Evolutionary conservation across 495 filamentous ascomycete species (phyloP), one percentile per base, ranked within the genome.

Genomic region (Achaetomiella virescens): DNA sequence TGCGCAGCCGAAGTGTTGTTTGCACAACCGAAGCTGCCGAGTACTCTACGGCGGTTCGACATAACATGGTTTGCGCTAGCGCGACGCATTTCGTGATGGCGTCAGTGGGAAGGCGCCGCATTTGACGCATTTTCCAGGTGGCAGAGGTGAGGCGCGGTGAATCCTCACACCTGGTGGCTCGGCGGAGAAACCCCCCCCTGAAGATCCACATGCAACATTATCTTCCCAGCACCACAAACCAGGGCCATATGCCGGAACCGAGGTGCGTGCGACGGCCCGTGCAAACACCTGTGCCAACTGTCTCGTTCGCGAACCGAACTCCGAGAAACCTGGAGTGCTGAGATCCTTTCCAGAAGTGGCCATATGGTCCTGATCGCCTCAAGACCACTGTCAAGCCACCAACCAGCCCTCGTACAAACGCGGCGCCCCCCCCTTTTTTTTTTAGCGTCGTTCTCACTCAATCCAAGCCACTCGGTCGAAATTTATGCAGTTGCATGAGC

Each of bases 61-160:
- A 18, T 2, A 8, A 47, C 27, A 33, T 31, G 10, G n/a, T 6
- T 12, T 27, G 6, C 44, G 44, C 44, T 27, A 27, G 42, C 14
- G 21, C 27, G 14, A 12, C 21, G 22, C 6, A 15, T 27, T 15
- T 11, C 42, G 42, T 27, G 42, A 33, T 33, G 20, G n/a, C 18
- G 7, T 56, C 35, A 42, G 25, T 22, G n/a, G 24, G 37, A 17
- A 11, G 47, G 37, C 47, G 55, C 48, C 55, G 55, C 41, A 52
- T 54, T 31, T 59, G 57, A 52, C 57, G 38, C 57, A 54, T 54
- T 59, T 33, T 47, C 36, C 31, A 14, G 47, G 22, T 36, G 50
- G 49, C 50, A 31, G 4, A 9, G 55, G 48, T 52, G 55, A 52
- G 48, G 46, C 31, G 37, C 9, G 15, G 25, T 47, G 24, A 45